Conservation (phyloP, 179 eudicot species). For the Drosera spatulata region DNA sequence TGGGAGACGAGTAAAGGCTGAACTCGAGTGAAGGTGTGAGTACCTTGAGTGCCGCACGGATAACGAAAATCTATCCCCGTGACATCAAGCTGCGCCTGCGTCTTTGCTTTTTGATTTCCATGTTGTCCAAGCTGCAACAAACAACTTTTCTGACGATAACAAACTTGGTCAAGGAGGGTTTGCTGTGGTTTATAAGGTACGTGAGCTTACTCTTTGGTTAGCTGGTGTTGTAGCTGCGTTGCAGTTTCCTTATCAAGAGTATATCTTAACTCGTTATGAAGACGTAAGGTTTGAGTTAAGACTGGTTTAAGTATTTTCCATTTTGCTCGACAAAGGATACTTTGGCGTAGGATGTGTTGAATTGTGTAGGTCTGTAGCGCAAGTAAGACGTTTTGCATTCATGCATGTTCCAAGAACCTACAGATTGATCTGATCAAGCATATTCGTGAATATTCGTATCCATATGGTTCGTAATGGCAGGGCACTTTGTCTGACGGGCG, state of each 20-base stretch:
- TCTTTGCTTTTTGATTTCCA: conserved; percentile 22
- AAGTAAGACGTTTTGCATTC: too few relatives aligned
- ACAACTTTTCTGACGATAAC: conserved; percentile 24
- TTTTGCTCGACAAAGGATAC: neutral
- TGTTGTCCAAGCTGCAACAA: conserved; percentile 29
- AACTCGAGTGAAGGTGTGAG: too few relatives aligned
- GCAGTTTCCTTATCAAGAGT: too few relatives aligned
- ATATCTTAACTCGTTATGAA: too few relatives aligned
- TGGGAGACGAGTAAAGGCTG: too few relatives aligned
- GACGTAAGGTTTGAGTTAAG: too few relatives aligned
- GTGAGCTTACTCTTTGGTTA: too few relatives aligned
- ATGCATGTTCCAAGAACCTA: too few relatives aligned
- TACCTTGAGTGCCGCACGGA: too few relatives aligned
- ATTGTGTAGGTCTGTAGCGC: neutral
- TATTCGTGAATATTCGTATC: neutral
- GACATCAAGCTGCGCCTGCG: neutral
- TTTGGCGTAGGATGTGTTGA: neutral
- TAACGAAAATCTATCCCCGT: too few relatives aligned
- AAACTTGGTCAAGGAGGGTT: conserved; percentile 53
- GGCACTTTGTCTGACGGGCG: conserved; percentile 36
- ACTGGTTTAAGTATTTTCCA: too few relatives aligned
- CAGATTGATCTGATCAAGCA: neutral
- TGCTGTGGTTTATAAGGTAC: conserved; percentile 46
- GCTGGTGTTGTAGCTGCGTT: too few relatives aligned
- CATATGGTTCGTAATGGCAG: conserved; percentile 9